Base-by-base conservation (phyloP, 192 early-diverging fungal species). In the Rhizoclosmatium globosum region DNA sequence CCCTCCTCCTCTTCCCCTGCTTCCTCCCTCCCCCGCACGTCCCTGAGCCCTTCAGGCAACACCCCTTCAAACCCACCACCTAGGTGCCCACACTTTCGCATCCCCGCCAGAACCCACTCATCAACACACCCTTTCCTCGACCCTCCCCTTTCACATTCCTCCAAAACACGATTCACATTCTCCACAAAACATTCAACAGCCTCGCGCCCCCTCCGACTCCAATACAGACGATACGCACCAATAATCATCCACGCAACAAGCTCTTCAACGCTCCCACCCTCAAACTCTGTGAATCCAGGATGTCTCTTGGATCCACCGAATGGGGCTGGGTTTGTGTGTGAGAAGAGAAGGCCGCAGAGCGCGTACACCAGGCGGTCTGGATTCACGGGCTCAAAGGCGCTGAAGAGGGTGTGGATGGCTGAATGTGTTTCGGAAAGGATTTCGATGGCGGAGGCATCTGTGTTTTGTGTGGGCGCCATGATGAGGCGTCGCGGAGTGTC, bases 51-150 rank as follows among this genome's bases (percentile, higher is more conserved):
- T 31, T 31, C 31, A 31, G 31, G 31, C 31, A 31, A 31, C 31
- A 31, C 31, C 31, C 31, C 31, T 31, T 31, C 31, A 31, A 31
- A 31, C 31, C 31, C 31, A 31, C 31, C 31, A 0, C 31, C 31
- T 0, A 31, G 0, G 31, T 31, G 31, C 31, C 31, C 31, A 31
- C 31, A 31, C 31, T 31, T 31, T 31, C 31, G 31, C 71, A 72
- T 72, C 21, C 71, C 71, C 21, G 23, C 23, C 2, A 72, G n/a
- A 47, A 72, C 42, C 9, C n/a, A 9, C 58, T 72, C 71, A 41
- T 72, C 71, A 15, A 58, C 15, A 9, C 7, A 15, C 1, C n/a
- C 38, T 38, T 65, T 65, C 19, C 17, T 13, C 31, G 31, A 31
- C 1, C 50, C 47, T 17, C 13, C 53, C 31, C 31, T 31, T 50